Evolutionary conservation across 345 rosid species (phyloP).

Genomic region (Acer negundo): DNA sequence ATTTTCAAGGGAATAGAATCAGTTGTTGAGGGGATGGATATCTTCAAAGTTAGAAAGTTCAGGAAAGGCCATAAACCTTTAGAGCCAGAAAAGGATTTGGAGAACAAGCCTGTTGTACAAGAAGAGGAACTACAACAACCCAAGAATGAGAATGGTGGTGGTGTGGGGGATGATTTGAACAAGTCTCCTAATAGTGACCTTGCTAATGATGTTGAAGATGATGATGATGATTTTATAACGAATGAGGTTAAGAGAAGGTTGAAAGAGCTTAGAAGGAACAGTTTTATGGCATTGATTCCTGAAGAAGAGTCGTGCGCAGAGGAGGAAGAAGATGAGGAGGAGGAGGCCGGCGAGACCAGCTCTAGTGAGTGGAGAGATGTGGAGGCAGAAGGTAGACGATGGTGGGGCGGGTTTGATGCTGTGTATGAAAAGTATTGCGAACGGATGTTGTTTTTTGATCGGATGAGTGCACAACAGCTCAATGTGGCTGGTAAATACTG

Average conservation of each 20-base stretch:
- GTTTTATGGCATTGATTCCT: conserved; percentile 93
- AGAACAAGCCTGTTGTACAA: conserved; percentile 42
- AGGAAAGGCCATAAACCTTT: conserved; percentile 52
- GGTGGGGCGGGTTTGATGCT: conserved; percentile 98
- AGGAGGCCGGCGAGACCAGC: conserved; percentile 60
- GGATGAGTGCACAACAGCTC: conserved; percentile 65
- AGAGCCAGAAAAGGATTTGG: conserved; percentile 47
- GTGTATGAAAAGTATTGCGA: conserved; percentile 87
- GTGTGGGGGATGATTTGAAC: conserved; percentile 31
- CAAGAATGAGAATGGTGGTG: conserved; percentile 39
- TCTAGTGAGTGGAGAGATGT: conserved; percentile 84
- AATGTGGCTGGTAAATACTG: conserved; percentile 55
- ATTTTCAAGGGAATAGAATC: conserved; percentile 11
- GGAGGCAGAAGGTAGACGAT: conserved; percentile 83
- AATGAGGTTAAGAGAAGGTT: conserved; percentile 93
- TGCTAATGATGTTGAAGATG: conserved; percentile 59
- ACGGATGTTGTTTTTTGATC: conserved; percentile 84
- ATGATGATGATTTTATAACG: conserved; percentile 92
- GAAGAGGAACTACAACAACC: conserved; percentile 42
- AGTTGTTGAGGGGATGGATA: conserved; percentile 54
- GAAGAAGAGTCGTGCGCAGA: conserved; percentile 73
- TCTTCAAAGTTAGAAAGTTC: conserved; percentile 69
- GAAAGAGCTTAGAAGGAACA: conserved; percentile 85
- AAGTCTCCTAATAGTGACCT: conserved; percentile 37
- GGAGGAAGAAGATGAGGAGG: conserved; percentile 61